phyloP scores from a whole-genome alignment of 495 filamentous ascomycete species.

The Thermothielavioides terrestris region DNA sequence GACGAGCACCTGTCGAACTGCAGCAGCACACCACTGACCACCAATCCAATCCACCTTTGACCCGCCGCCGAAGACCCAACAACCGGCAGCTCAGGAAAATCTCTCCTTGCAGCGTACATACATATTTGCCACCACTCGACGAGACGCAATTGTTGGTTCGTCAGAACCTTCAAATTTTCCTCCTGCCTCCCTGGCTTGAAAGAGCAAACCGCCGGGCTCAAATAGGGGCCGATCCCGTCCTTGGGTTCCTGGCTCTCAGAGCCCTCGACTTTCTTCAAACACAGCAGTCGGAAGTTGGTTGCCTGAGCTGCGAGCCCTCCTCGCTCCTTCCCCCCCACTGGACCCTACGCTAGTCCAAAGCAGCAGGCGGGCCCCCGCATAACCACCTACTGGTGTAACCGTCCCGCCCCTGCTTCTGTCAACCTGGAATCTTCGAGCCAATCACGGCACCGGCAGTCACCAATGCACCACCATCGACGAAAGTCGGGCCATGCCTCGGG shows the following conservation, averaged over 20 bases:
- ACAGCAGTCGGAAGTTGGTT: background rate
- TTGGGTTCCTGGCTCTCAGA: background rate
- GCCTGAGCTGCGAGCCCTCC: background rate
- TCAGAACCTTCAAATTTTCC: conserved; percentile 7
- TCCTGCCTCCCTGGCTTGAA: background rate
- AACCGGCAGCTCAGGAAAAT: conserved; percentile 14
- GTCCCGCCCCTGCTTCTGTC: conserved; percentile 6
- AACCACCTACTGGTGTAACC: too few relatives aligned
- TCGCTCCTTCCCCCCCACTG: conserved; percentile 5
- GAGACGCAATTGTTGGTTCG: conserved; percentile 1
- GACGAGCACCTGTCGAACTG: conserved; percentile 5
- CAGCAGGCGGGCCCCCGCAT: conserved; percentile 12
- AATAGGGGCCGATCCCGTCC: conserved; percentile 1
- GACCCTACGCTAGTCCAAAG: conserved; percentile 2
- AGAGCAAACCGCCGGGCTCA: background rate
- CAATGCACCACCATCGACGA: conserved; percentile 43
- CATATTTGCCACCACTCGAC: conserved; percentile 28
- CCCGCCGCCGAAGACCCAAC: too few relatives aligned
- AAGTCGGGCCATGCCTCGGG: conserved; percentile 41
- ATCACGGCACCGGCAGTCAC: conserved; percentile 16
- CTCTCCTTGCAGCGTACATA: conserved; percentile 24
- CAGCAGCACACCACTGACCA: conserved; percentile 4
- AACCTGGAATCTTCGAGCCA: conserved; percentile 13
- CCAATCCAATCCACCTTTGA: background rate
- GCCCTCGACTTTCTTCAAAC: background rate